These are phyloP conservation scores for Phyllosticta citrichinensis DNA, from an alignment of 2,329 filamentous ascomycete genomes.

Conservation along the genomic window DNA sequence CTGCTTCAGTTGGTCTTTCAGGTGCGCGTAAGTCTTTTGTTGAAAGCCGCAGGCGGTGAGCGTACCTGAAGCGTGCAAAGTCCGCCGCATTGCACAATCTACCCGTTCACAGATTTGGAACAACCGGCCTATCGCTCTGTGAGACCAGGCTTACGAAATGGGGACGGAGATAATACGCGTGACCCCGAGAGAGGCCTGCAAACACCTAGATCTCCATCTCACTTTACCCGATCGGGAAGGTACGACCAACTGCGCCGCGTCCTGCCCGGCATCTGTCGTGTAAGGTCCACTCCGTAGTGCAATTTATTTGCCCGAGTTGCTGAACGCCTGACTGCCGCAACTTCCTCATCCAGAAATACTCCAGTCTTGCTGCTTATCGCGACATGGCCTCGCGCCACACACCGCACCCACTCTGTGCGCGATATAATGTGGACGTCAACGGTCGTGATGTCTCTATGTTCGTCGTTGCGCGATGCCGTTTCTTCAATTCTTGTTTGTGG, in stretches of 20 bases:
- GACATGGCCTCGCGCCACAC: neutral
- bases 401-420: neutral
- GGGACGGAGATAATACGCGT: neutral
- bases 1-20: neutral
- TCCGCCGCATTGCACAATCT: neutral
- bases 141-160: neutral
- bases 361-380: neutral
- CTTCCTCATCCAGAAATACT: neutral
- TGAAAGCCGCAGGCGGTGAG: neutral
- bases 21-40: neutral
- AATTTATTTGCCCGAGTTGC: neutral
- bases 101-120: neutral
- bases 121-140: neutral
- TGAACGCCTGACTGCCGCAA: neutral
- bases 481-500: neutral
- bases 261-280: neutral
- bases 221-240: neutral
- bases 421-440: neutral
- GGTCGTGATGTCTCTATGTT: neutral
- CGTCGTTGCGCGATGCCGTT: neutral
- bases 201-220: neutral
- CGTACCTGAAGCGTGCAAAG: neutral
- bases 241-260: neutral
- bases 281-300: neutral
- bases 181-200: neutral